Evolutionary conservation across 768 basidiomycete genomes (phyloP).

Genomic region (Suillus clintonianus): DNA sequence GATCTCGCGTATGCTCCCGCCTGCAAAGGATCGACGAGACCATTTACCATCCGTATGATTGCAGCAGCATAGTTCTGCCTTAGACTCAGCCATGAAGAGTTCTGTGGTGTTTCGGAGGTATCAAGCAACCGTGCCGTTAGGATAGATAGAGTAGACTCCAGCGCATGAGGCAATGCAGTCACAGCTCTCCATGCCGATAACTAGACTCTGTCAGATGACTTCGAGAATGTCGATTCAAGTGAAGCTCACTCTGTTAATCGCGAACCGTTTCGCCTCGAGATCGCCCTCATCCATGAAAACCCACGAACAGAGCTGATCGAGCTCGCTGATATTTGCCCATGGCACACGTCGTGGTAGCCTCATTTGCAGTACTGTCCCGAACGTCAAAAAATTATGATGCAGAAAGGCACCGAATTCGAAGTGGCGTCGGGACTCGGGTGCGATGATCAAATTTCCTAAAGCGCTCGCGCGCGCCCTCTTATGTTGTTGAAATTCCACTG

Average conservation of each 20-base stretch:
- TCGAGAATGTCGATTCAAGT: background rate
- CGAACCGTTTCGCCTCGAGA: conserved; percentile 51
- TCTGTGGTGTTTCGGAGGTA: conserved; percentile 17
- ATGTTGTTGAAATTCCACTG: too few relatives aligned
- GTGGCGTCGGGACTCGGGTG: background rate
- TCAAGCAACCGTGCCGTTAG: conserved; percentile 65
- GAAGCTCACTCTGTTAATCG: conserved; percentile 63
- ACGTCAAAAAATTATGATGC: too few relatives aligned
- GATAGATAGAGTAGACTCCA: conserved; percentile 71
- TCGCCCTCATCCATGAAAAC: conserved; percentile 70
- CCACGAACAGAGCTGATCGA: conserved; percentile 76
- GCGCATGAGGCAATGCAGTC: conserved; percentile 76
- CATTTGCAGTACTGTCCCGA: conserved; percentile 39
- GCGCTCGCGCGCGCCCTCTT: too few relatives aligned
- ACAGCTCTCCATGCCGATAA: conserved; percentile 80
- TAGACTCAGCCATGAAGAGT: conserved; percentile 46
- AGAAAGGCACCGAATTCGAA: background rate
- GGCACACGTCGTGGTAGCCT: conserved; percentile 79
- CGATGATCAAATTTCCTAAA: background rate
- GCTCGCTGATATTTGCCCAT: conserved; percentile 68
- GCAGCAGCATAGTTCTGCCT: conserved; percentile 82
- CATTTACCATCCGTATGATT: conserved; percentile 89
- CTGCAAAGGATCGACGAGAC: conserved; percentile 93
- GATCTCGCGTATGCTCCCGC: conserved; percentile 86
- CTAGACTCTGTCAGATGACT: conserved; percentile 37